Conservation (phyloP, 2,329 filamentous ascomycete species). For the Lizonia empirigonia region DNA sequence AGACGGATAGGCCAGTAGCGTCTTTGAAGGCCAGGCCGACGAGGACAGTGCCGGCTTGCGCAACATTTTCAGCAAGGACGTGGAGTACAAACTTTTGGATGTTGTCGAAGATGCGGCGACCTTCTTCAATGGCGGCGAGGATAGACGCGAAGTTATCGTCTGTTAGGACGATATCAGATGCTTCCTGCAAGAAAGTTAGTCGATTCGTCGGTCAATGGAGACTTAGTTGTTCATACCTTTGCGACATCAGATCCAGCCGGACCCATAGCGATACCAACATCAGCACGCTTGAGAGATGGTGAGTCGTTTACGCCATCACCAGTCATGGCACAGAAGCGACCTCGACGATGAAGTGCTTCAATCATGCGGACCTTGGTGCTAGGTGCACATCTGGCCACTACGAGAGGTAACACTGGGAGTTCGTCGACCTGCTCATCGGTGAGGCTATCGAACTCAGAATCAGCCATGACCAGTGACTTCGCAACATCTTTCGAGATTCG, state of each 20-base stretch:
- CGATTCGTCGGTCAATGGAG: background rate
- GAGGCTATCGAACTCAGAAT: constrained; percentile 75
- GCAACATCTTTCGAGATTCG: constrained; percentile 37
- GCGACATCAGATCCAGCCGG: constrained; percentile 77
- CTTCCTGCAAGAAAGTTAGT: constrained; percentile 1
- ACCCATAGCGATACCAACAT: constrained; percentile 92
- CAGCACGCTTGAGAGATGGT: constrained; percentile 77
- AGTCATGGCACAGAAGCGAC: constrained; percentile 82
- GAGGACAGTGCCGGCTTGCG: constrained; percentile 79
- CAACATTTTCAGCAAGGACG: constrained; percentile 79
- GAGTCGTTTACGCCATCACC: constrained; percentile 89
- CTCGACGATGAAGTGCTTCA: constrained; percentile 78
- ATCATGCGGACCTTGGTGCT: constrained; percentile 92
- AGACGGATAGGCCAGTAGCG: constrained; percentile 71
- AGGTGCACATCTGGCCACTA: constrained; percentile 83
- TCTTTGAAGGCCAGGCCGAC: constrained; percentile 85
- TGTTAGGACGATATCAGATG: constrained; percentile 75
- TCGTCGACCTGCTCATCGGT: constrained; percentile 75
- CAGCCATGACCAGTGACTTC: constrained; percentile 44
- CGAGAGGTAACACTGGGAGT: constrained; percentile 75
- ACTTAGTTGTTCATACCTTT: constrained; percentile 54
- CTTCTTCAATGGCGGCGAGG: constrained; percentile 80
- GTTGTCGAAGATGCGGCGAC: constrained; percentile 84
- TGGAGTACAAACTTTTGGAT: constrained; percentile 85
- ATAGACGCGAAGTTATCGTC: constrained; percentile 91